phyloP scores from a whole-genome alignment of 306 rosid genomes.

The Prunus armeniaca region DNA sequence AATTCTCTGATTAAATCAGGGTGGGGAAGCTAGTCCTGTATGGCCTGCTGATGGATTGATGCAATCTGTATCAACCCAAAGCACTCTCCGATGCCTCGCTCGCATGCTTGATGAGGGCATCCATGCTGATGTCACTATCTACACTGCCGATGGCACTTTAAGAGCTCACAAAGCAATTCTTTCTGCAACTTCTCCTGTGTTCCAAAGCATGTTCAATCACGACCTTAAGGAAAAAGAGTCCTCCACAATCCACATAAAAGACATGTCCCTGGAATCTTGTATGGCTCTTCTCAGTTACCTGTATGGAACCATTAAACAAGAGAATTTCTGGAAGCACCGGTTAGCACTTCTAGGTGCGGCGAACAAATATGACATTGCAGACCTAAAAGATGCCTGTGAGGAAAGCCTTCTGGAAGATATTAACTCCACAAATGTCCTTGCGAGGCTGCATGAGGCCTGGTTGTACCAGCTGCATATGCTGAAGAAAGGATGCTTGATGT shows the following conservation, averaged over 20 bases:
- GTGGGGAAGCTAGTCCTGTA: constrained; percentile 61
- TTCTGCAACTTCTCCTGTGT: constrained; percentile 85
- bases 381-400: constrained; percentile 74
- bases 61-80: constrained; percentile 51
- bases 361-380: constrained; percentile 58
- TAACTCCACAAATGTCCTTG: constrained; percentile 65
- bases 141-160: constrained; percentile 56
- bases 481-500: constrained; percentile 78
- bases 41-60: constrained; percentile 59
- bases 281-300: constrained; percentile 59
- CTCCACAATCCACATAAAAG: constrained; percentile 66
- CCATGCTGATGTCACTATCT: constrained; percentile 70
- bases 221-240: constrained; percentile 78
- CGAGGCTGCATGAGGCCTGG: constrained; percentile 79
- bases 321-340: constrained; percentile 77
- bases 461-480: constrained; percentile 66
- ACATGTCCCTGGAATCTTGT: constrained; percentile 74
- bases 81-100: constrained; percentile 58
- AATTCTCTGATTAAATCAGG: constrained; percentile 31
- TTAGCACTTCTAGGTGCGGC: constrained; percentile 77
- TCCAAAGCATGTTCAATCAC: constrained; percentile 81
- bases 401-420: constrained; percentile 89
- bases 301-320: constrained; percentile 77
- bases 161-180: constrained; percentile 82
- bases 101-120: constrained; percentile 80